These are phyloP conservation scores for Pleoardoris graminearum DNA, from an alignment of 2,329 filamentous ascomycete species.

Conservation along the genomic window DNA sequence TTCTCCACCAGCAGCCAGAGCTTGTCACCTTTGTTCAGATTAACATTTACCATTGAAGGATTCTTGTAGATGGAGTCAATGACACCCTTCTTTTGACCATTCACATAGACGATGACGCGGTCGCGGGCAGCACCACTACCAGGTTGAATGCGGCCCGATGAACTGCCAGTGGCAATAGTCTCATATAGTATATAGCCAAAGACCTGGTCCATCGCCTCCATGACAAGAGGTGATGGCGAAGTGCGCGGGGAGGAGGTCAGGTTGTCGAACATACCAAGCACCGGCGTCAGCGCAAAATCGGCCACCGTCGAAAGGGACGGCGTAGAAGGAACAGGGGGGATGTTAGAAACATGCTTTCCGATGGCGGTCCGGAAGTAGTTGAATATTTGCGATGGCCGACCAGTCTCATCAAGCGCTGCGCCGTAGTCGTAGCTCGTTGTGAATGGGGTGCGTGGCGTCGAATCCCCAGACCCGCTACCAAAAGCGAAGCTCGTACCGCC, in stretches of 20 bases:
- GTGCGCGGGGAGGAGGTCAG: constrained; percentile 27
- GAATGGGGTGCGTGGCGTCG: constrained; percentile 46
- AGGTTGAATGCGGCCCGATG: constrained; percentile 43
- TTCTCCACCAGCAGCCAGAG: constrained; percentile 55
- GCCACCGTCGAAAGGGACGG: constrained; percentile 40
- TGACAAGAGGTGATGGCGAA: constrained; percentile 43
- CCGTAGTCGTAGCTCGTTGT: constrained; percentile 58
- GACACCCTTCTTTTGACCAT: constrained; percentile 48
- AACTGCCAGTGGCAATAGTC: constrained; percentile 31
- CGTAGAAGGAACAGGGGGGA: constrained; percentile 45
- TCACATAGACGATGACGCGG: constrained; percentile 55
- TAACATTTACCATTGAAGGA: constrained; percentile 46
- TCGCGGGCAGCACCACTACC: constrained; percentile 52
- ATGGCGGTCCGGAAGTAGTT: constrained; percentile 48
- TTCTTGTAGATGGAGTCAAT: constrained; percentile 52
- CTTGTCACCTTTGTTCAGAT: constrained; percentile 46
- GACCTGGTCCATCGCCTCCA: constrained; percentile 53
- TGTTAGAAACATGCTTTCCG: constrained; percentile 43
- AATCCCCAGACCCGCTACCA: constrained; percentile 52
- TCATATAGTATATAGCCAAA: constrained; percentile 53
- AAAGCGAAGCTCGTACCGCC: constrained; percentile 58
- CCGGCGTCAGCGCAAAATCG: constrained; percentile 45
- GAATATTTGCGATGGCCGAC: constrained; percentile 53
- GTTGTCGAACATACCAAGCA: constrained; percentile 44
- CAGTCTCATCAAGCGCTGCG: constrained; percentile 55